phyloP scores from a whole-genome alignment of 2,329 filamentous ascomycete species.

The Pyrenochaeta sp. region DNA sequence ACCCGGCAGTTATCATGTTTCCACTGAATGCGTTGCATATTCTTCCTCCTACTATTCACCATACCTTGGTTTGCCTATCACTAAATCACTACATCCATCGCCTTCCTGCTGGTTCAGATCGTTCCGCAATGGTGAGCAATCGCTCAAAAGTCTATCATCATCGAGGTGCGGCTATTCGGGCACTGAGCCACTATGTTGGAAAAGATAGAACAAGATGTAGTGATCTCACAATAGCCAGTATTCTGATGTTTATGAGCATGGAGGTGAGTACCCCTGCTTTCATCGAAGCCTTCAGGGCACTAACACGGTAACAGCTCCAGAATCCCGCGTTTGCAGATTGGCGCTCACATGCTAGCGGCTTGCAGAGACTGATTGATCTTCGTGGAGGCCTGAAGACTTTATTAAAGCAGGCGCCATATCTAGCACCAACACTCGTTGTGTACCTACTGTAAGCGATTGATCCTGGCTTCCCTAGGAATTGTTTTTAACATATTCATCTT shows the following conservation, averaged over 20 bases:
- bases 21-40: slow-evolving; percentile 33
- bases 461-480: not conserved
- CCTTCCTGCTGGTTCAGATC: slow-evolving; percentile 18
- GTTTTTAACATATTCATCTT: not conserved
- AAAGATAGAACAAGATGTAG: slow-evolving; percentile 32
- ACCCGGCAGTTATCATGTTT: slow-evolving; percentile 36
- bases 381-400: slow-evolving; percentile 34
- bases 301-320: slow-evolving; percentile 41
- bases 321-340: slow-evolving; percentile 29
- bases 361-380: slow-evolving; percentile 35
- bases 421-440: slow-evolving; percentile 28
- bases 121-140: slow-evolving; percentile 11
- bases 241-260: slow-evolving; percentile 38
- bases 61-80: slow-evolving; percentile 34
- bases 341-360: slow-evolving; percentile 35
- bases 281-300: no score
- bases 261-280: slow-evolving; percentile 25
- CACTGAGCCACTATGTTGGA: slow-evolving; percentile 29
- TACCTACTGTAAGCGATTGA: slow-evolving; percentile 31
- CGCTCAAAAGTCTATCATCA: slow-evolving; percentile 36
- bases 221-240: slow-evolving; percentile 35
- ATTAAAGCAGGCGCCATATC: slow-evolving; percentile 20
- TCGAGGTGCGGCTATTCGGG: slow-evolving; percentile 36
- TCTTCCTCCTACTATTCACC: slow-evolving; percentile 38
- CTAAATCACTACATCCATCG: slow-evolving; percentile 34